Conservation (phyloP, 225 moss, liverwort and hornwort genomes). For the Thuidium tamariscinum region DNA sequence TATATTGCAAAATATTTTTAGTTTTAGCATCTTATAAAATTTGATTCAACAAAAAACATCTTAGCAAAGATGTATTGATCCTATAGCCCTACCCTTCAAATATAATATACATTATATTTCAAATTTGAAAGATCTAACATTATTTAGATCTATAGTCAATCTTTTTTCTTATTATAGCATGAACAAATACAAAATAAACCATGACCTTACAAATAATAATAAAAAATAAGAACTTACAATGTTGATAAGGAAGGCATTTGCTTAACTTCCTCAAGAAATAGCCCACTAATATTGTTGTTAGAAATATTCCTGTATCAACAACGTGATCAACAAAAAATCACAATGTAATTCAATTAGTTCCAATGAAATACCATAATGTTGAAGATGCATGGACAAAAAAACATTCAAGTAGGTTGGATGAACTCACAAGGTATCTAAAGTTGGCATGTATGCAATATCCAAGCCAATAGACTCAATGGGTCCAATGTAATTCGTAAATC, state of each 20-base stretch:
- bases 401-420: too few species aligned
- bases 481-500: background rate
- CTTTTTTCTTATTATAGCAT: accelerated
- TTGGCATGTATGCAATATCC: too few species aligned
- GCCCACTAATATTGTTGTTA: background rate
- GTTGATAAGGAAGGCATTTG: accelerated
- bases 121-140: too few species aligned
- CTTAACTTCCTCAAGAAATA: background rate
- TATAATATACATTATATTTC: background rate
- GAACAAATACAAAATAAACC: background rate
- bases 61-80: background rate
- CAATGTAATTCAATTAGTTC: too few species aligned
- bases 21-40: background rate
- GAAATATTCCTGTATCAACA: background rate
- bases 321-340: background rate
- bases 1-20: background rate
- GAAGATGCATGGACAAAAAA: too few species aligned
- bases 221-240: background rate
- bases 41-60: too few species aligned
- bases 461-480: too few species aligned
- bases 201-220: background rate
- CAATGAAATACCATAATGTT: too few species aligned
- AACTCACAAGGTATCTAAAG: too few species aligned
- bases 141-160: too few species aligned
- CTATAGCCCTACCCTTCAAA: background rate